These are phyloP conservation scores for Cucurbita moschata DNA, from an alignment of 306 rosid species.

Conservation along the genomic window DNA sequence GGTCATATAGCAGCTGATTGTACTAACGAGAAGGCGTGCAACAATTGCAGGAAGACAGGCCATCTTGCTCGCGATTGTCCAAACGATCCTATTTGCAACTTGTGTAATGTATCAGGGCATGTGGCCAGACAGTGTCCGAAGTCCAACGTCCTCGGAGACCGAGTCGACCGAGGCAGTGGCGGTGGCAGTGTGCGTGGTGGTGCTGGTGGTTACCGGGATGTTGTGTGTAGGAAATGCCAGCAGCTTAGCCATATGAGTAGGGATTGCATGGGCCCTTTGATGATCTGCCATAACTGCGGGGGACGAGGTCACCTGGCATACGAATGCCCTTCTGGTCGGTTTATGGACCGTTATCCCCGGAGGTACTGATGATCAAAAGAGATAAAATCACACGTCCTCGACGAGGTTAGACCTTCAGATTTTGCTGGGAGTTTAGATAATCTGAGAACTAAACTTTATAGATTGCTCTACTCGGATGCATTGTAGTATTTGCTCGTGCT, in stretches of 20 bases:
- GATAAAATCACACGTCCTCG: background rate
- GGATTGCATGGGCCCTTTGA: slow-evolving; percentile 93
- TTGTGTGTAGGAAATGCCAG: slow-evolving; percentile 85
- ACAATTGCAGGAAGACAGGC: slow-evolving; percentile 93
- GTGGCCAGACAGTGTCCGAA: slow-evolving; percentile 87
- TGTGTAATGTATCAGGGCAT: slow-evolving; percentile 93
- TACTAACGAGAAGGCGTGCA: slow-evolving; percentile 97
- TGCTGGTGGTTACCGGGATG: slow-evolving; percentile 42
- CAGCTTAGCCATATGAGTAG: slow-evolving; percentile 93
- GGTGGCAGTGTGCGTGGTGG: slow-evolving; percentile 23
- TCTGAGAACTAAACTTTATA: background rate
- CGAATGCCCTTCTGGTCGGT: slow-evolving; percentile 93
- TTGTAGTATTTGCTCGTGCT: background rate
- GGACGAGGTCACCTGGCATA: slow-evolving; percentile 95
- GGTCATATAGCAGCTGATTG: slow-evolving; percentile 96
- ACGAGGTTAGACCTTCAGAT: background rate
- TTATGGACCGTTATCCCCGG: slow-evolving; percentile 81
- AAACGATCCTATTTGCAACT: slow-evolving; percentile 79
- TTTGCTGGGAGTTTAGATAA: background rate
- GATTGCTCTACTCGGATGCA: background rate
- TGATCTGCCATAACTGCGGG: slow-evolving; percentile 95
- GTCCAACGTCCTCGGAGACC: slow-evolving; percentile 44
- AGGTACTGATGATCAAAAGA: slow-evolving; percentile 51
- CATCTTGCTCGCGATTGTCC: slow-evolving; percentile 98
- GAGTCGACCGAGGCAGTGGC: slow-evolving; percentile 16